Evolutionary conservation across 139 green algal genomes (phyloP).

Genomic region (Limnomonas spitsbergensis): DNA sequence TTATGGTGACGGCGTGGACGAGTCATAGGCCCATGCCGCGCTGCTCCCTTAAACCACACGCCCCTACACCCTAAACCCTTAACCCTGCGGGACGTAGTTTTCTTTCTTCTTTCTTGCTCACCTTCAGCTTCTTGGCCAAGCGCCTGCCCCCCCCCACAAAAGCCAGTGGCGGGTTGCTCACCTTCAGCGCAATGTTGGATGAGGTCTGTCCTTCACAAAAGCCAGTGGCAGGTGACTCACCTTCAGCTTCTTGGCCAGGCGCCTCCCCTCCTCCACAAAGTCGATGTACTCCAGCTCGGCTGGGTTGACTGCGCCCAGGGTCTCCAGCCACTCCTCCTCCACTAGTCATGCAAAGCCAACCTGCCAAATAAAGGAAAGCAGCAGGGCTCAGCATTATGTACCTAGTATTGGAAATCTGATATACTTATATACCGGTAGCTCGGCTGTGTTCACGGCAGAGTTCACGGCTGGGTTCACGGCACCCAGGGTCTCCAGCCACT

Average conservation of each 20-base stretch:
- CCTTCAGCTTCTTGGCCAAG: constrained; percentile 42
- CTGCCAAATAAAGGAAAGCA: too few relatives aligned
- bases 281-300: constrained; percentile 60
- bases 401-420: too few relatives aligned
- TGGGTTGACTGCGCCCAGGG: constrained; percentile 31
- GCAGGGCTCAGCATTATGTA: too few relatives aligned
- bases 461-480: constrained; percentile 35
- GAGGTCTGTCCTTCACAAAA: too few relatives aligned
- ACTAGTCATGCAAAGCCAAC: constrained; percentile 72
- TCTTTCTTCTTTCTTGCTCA: too few relatives aligned
- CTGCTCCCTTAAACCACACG: constrained; percentile 38
- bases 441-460: too few relatives aligned
- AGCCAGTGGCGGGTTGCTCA: too few relatives aligned
- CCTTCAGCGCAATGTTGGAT: too few relatives aligned
- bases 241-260: constrained; percentile 40
- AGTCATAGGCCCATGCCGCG: too few relatives aligned
- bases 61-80: constrained; percentile 47
- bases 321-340: constrained; percentile 71
- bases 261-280: constrained; percentile 59
- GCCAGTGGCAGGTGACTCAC: too few relatives aligned
- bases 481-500: constrained; percentile 61
- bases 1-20: too few relatives aligned
- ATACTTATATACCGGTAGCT: background rate
- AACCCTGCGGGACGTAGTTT: too few relatives aligned
- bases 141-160: constrained; percentile 58